Percentiles rank a stretch among this genome's conserved stretches.
phyloP scores from a whole-genome alignment of 129 eudicot genomes.

The Centella asiatica region DNA sequence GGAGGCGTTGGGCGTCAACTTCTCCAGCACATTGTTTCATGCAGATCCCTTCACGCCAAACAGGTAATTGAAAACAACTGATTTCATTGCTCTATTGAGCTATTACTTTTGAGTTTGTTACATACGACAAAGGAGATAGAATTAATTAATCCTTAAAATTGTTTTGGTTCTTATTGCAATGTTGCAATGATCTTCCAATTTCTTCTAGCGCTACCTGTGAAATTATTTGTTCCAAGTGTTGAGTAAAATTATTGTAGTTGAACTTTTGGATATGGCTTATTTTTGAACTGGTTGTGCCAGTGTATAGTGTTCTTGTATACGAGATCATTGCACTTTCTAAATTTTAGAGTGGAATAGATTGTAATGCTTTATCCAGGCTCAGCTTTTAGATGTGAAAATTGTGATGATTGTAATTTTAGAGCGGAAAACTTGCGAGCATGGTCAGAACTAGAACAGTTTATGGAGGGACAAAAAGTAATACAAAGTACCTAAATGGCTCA shows the following conservation, averaged over 20 bases:
- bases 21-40: slow-evolving; percentile 71
- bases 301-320: not conserved
- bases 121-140: too few species aligned
- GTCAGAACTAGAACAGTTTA: too few species aligned
- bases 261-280: not conserved
- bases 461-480: too few species aligned
- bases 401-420: not conserved
- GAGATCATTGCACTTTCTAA: not conserved
- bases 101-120: not conserved
- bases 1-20: slow-evolving; percentile 94
- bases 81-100: not conserved
- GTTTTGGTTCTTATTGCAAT: too few species aligned
- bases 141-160: too few species aligned
- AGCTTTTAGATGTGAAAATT: not conserved
- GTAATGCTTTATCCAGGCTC: not conserved
- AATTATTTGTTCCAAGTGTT: too few species aligned
- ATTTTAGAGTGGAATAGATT: not conserved
- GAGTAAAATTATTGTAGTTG: not conserved
- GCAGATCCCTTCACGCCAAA: slow-evolving; percentile 62
- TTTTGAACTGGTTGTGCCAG: not conserved
- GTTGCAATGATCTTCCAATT: too few species aligned
- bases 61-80: slow-evolving; percentile 24
- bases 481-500: too few species aligned
- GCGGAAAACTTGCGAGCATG: too few species aligned
- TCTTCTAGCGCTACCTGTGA: too few species aligned